Conservation (phyloP, 2,329 filamentous ascomycete species). For the Colletotrichum lini region DNA sequence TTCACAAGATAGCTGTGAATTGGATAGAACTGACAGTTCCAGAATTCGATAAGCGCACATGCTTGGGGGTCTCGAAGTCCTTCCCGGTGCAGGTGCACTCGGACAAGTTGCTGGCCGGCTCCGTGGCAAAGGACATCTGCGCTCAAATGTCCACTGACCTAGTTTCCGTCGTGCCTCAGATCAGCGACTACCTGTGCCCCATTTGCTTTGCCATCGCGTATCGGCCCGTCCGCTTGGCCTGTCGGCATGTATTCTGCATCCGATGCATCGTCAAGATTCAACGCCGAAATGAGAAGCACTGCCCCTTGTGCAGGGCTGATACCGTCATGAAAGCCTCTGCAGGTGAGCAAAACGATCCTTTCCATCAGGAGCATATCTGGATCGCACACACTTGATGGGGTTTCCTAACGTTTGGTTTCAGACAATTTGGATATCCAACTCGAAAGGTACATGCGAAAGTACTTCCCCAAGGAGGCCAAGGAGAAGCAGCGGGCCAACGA, state of each 20-base stretch:
- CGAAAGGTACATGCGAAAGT: constrained; percentile 78
- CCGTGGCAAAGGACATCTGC: constrained; percentile 82
- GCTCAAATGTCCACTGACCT: constrained; percentile 81
- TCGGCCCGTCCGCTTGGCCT: constrained; percentile 83
- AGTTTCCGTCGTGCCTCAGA: constrained; percentile 80
- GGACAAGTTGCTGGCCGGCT: constrained; percentile 73
- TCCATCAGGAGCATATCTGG: not conserved
- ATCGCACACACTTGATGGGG: too few species aligned
- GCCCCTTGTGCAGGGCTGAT: constrained; percentile 82
- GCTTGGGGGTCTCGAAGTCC: constrained; percentile 75
- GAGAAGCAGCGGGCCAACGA: constrained; percentile 81
- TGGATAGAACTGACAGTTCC: constrained; percentile 32
- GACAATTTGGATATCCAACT: constrained; percentile 80
- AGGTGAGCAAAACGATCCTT: constrained; percentile 58
- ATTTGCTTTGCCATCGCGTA: constrained; percentile 86
- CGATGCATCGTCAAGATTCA: constrained; percentile 87
- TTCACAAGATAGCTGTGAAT: not conserved
- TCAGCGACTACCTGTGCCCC: constrained; percentile 88
- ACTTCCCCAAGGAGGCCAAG: constrained; percentile 80
- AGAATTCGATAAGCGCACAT: constrained; percentile 91
- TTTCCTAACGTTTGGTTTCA: constrained; percentile 46
- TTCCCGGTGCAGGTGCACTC: constrained; percentile 74
- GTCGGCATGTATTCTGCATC: constrained; percentile 86
- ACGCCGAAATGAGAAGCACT: constrained; percentile 75
- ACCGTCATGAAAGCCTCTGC: constrained; percentile 80